phyloP scores from a whole-genome alignment of 2,329 filamentous ascomycete species.

The Chalaropsis thielavioides region DNA sequence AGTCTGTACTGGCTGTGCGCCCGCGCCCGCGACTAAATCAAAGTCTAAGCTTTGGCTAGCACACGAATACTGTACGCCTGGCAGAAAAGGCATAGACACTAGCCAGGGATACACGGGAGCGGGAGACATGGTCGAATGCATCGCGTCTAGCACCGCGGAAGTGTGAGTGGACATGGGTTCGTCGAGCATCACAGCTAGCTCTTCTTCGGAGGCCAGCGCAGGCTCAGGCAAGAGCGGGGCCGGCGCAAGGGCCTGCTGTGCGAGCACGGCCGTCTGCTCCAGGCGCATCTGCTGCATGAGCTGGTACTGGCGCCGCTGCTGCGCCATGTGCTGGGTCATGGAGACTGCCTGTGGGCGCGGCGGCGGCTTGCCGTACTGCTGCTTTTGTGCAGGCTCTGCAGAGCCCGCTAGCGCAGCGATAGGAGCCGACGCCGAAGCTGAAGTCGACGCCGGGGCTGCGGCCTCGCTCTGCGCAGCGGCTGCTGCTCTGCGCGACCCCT shows the following conservation, averaged over 20 bases:
- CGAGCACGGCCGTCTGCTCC: background rate
- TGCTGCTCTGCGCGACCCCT: background rate
- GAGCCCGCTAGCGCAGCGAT: background rate
- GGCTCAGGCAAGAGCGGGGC: background rate
- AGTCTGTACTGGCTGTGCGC: too few species aligned
- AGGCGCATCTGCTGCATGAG: background rate
- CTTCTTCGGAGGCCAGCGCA: background rate
- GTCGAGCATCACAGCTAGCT: conserved; percentile 9
- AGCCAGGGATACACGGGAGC: background rate
- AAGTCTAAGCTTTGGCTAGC: background rate
- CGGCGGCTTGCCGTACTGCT: background rate
- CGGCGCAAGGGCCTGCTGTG: background rate
- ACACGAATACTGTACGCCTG: background rate
- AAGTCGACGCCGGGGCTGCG: background rate
- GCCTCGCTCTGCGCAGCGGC: too few species aligned
- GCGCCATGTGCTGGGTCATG: background rate
- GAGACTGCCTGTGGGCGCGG: background rate
- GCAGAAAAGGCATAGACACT: background rate
- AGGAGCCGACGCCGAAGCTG: background rate
- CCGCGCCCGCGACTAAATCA: too few species aligned
- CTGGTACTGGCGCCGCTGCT: background rate
- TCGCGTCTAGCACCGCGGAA: conserved; percentile 14
- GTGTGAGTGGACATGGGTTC: conserved; percentile 14
- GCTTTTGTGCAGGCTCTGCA: background rate
- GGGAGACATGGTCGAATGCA: conserved; percentile 4